Evolutionary conservation across 768 basidiomycete species (phyloP), one percentile per base, ranked within the genome.

Genomic region (Sistotremastrum niveocremeum): DNA sequence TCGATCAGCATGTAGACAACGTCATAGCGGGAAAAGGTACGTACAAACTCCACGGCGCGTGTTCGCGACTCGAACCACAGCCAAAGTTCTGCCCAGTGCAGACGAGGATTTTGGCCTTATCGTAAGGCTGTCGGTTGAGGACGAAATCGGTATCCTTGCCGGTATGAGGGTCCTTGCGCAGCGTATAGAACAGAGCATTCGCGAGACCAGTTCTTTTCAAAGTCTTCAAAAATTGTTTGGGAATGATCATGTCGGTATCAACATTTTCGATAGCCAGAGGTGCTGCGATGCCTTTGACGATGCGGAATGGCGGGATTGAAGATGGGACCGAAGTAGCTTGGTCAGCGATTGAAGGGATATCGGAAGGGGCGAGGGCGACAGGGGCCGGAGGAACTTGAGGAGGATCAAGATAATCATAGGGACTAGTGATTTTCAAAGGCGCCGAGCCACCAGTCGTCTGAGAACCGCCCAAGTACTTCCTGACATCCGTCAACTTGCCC

Each of bases 171-270:
- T 89, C 76, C 57, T 79, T 81, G 41, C 89, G 76, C 37, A 85
- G 66, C n/a, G 82, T 73, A 59, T 72, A 82, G 71, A 94, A 94
- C 43, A 90, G 65, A 12, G 84, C 87, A 46, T 81, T 67, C 6
- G 85, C 84, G 40, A 94, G 72, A 39, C 89, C 89, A 37, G 89
- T 90, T 46, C 89, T 75, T 62, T 90, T 87, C 56, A 94, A 65
- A 0, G 89, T 93, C 65, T 91, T 93, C 62, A 93, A 65, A 69
- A 91, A 93, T 56, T 90, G 88, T 56, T 91, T 90, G 3, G 89
- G 89, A 57, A 93, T 90, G 60, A 94, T 88, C 77, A 83, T 84
- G 56, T 94, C 89, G 40, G 89, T 94, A 63, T 94, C 89, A 51
- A 91, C 79, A 54, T 89, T 88, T 50, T 81, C 76, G 39, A 83